Percentiles rank a stretch among this genome's conserved stretches.
Conservation (phyloP, 139 green algal genomes). For the Auxenochlorella pyrenoidosa region DNA sequence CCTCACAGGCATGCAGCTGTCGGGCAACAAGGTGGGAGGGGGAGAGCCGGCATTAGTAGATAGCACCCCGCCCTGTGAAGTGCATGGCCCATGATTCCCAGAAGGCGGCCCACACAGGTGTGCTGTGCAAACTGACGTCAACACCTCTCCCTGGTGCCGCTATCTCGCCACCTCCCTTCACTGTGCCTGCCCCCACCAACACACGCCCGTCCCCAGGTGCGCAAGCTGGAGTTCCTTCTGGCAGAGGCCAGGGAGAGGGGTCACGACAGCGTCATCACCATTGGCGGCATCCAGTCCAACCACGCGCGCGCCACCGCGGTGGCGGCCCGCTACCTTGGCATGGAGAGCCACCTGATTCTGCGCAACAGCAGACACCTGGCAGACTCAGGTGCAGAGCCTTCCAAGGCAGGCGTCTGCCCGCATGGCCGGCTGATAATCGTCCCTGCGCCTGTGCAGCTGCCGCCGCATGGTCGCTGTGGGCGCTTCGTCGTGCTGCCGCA, state of each 20-base stretch:
- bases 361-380: slow-evolving; percentile 63
- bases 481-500: too few relatives aligned
- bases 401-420: neutral
- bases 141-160: too few relatives aligned
- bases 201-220: slow-evolving; percentile 66
- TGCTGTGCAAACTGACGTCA: too few relatives aligned
- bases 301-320: slow-evolving; percentile 72
- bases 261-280: slow-evolving; percentile 89
- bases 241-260: slow-evolving; percentile 74
- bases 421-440: too few relatives aligned
- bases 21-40: slow-evolving; percentile 87
- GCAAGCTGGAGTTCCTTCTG: slow-evolving; percentile 97
- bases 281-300: slow-evolving; percentile 95
- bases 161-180: neutral
- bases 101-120: too few relatives aligned
- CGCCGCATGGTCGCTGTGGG: neutral
- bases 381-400: neutral
- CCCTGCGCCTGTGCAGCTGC: too few relatives aligned
- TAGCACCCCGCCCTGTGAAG: too few relatives aligned
- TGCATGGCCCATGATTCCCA: too few relatives aligned
- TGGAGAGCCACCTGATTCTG: slow-evolving; percentile 91
- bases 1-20: slow-evolving; percentile 90
- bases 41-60: too few relatives aligned
- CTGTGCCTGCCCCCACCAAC: neutral
- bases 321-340: slow-evolving; percentile 74